phyloP scores from a whole-genome alignment of 1,284 basidiomycete species.

The Ceratobasidium sp. region DNA sequence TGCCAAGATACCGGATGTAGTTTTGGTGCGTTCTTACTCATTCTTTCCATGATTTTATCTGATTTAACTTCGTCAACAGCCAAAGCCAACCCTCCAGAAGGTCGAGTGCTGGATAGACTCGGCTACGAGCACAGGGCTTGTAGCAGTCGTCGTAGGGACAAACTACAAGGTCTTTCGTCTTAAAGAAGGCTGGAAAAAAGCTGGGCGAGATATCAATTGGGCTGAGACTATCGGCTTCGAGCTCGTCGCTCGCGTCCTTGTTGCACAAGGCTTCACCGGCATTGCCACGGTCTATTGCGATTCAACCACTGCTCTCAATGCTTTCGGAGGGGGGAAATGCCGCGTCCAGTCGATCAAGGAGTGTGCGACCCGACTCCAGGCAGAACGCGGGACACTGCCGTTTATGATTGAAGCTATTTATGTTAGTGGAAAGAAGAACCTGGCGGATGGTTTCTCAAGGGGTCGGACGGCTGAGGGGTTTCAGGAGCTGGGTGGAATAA shows the following conservation, averaged over 20 bases:
- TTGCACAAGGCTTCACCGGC: slow-evolving; percentile 13
- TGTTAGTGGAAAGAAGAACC: slow-evolving; percentile 7
- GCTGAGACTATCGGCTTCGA: slow-evolving; percentile 30
- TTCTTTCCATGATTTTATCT: too few relatives aligned
- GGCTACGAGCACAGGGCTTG: background rate
- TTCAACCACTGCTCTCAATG: slow-evolving; percentile 23
- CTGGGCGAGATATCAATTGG: slow-evolving; percentile 19
- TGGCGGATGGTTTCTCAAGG: slow-evolving; percentile 17
- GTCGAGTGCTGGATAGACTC: slow-evolving; percentile 32
- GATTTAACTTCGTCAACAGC: too few relatives aligned
- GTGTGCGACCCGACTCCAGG: slow-evolving; percentile 4
- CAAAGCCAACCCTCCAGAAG: too few relatives aligned
- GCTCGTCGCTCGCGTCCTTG: slow-evolving; percentile 13
- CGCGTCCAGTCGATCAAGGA: slow-evolving; percentile 17
- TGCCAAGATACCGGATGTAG: too few relatives aligned
- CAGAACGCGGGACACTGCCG: background rate
- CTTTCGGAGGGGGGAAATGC: slow-evolving; percentile 4
- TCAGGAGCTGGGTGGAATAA: background rate
- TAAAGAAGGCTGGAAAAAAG: slow-evolving; percentile 18
- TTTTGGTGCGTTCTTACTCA: background rate
- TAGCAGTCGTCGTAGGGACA: slow-evolving; percentile 8
- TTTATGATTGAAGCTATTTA: slow-evolving; percentile 24
- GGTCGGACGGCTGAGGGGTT: slow-evolving; percentile 3
- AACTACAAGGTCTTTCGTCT: slow-evolving; percentile 22
- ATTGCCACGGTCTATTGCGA: slow-evolving; percentile 7